Evolutionary conservation across 2,329 filamentous ascomycete genomes (phyloP), one percentile per base, ranked within the genome.

Genomic region (Aspergillus japonicus): DNA sequence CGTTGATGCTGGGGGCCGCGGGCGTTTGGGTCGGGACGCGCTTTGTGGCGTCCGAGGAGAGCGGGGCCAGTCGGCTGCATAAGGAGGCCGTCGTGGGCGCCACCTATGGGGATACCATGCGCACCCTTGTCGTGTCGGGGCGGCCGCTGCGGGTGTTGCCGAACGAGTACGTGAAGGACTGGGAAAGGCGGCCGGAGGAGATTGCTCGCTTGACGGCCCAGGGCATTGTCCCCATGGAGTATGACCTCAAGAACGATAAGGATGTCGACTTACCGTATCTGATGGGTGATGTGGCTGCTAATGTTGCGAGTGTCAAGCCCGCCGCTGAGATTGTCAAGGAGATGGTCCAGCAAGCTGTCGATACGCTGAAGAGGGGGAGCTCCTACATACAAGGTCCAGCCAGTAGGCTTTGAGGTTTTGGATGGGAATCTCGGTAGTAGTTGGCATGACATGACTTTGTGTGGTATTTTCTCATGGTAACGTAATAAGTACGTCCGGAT

Each of bases 11-110:
- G 71, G 94, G 94, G 16, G 94, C 93, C 1, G 82, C 84, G 3
- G 94, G 91, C 11, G 94, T 96, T 1, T 98, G 94, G 94, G 93
- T 98, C 1, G 94, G 94, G 29, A 97, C 94, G 61, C 83, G 94
- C 21, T 97, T 97, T 75, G 91, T 97, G 16, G 93, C 94, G 1
- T 87, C 86, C 8, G 82, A 81, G 35, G 94, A 97, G 79, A 92
- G 92, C 0, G 89, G 88, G 16, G 93, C 91, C 70, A 90, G 88
- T 73, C 83, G 89, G 67, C 80, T 87, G 79, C 93, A 97, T 77
- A 97, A 97, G 80, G 81, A 89, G 67, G 89, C 88, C 31, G 92
- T 97, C 0, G 89, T 96, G 2, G 80, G 78, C n/a, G 94, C 92
- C 58, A 83, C 81, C 11, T 93, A 91, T 69, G 87, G 89, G 47